A percentile compares a stretch with the other conserved stretches of the same genome.
These are phyloP conservation scores for Tylopilus rubrobrunneus DNA, from an alignment of 768 basidiomycete genomes.

Conservation along the genomic window DNA sequence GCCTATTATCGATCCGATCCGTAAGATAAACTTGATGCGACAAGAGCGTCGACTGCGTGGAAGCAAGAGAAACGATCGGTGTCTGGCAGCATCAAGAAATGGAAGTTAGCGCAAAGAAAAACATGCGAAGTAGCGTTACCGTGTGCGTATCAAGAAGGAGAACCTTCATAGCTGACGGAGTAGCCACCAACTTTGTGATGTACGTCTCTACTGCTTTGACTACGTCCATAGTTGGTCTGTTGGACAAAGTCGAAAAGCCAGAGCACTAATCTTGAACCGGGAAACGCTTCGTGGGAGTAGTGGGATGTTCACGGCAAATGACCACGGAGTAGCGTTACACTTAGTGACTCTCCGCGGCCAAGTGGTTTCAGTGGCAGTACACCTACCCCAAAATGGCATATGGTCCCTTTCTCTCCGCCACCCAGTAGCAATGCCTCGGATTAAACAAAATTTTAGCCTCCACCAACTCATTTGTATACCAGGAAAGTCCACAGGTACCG, in stretches of 20 bases:
- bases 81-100: conserved; percentile 50
- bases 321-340: background rate
- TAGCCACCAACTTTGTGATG: conserved; percentile 82
- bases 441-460: background rate
- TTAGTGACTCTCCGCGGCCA: no score
- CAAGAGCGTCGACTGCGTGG: conserved; percentile 89
- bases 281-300: conserved; percentile 3
- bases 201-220: conserved; percentile 95
- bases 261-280: background rate
- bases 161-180: conserved; percentile 90
- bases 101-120: background rate
- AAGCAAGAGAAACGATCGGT: conserved; percentile 90
- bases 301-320: background rate
- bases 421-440: no score
- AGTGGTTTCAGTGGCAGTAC: background rate
- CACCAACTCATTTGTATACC: background rate
- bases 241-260: background rate
- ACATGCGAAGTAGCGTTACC: conserved; percentile 41
- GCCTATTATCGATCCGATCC: conserved; percentile 93
- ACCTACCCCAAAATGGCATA: background rate
- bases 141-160: conserved; percentile 93
- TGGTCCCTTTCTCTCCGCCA: background rate
- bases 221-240: conserved; percentile 68
- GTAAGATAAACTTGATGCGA: conserved; percentile 90
- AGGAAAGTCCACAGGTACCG: background rate